Evolutionary conservation across 331 rosid genomes (phyloP).

Genomic region (Pyracantha coccinea): DNA sequence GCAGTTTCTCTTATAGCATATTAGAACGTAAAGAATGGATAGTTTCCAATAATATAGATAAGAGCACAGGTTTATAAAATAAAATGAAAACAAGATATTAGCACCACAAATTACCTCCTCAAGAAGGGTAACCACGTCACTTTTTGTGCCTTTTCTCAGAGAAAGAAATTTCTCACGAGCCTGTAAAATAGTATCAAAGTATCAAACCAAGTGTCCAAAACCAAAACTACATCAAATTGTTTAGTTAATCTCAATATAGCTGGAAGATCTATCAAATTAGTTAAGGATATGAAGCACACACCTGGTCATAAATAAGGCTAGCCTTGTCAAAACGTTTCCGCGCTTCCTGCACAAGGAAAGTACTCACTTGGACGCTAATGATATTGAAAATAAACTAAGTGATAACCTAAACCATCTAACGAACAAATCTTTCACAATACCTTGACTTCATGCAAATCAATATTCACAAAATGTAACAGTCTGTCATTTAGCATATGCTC

Average conservation of each 20-base stretch:
- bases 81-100: not conserved
- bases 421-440: conserved; percentile 27
- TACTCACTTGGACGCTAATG: conserved; percentile 11
- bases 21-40: conserved; percentile 20
- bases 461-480: conserved; percentile 82
- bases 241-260: not conserved
- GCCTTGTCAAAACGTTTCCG: conserved; percentile 96
- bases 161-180: conserved; percentile 94
- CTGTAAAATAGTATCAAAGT: conserved; percentile 32
- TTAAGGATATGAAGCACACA: conserved; percentile 23
- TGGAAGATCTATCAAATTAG: not conserved
- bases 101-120: conserved; percentile 71
- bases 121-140: conserved; percentile 61
- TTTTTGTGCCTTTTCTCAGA: conserved; percentile 85
- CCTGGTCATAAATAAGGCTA: conserved; percentile 97
- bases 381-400: not conserved
- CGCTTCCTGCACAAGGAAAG: conserved; percentile 76
- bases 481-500: conserved; percentile 98
- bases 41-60: conserved; percentile 3
- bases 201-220: conserved; percentile 3
- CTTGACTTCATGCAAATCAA: conserved; percentile 96
- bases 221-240: not conserved
- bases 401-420: not conserved
- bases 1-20: conserved; percentile 23
- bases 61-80: not conserved